Conservation (phyloP, 495 filamentous ascomycete genomes). For the Penicillium verhagenii region DNA sequence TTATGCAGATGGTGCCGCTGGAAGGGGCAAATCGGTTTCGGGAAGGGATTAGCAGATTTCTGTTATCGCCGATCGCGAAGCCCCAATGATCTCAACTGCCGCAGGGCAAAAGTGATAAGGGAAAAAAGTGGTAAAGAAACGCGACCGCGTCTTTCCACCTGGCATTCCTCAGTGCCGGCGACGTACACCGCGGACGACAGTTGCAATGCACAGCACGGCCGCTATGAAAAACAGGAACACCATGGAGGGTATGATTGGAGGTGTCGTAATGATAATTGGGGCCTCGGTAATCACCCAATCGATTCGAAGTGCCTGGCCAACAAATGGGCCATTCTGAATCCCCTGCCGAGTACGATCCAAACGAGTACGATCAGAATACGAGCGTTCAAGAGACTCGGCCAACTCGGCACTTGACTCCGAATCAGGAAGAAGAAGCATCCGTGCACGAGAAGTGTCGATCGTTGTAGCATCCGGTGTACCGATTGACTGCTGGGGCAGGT, state of each 20-base stretch:
- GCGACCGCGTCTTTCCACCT: background rate
- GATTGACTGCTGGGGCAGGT: constrained; percentile 8
- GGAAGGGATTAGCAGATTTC: background rate
- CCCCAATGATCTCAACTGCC: background rate
- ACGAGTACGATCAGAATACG: background rate
- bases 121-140: background rate
- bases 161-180: constrained; percentile 12
- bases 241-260: background rate
- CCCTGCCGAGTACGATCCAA: no score
- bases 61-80: background rate
- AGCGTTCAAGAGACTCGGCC: background rate
- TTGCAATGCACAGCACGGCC: constrained; percentile 12
- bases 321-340: background rate
- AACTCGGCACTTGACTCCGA: constrained; percentile 7
- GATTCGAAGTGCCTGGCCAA: background rate
- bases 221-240: constrained; percentile 11
- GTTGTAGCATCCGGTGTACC: constrained; percentile 9
- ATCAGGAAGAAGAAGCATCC: constrained; percentile 4
- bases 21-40: background rate
- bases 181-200: constrained; percentile 13
- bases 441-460: constrained; percentile 19
- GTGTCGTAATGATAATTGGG: background rate
- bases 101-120: background rate
- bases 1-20: background rate
- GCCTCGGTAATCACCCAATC: constrained; percentile 1